Conservation (phyloP, 2,329 filamentous ascomycete species). For the Neoscytalidium dimidiatum region DNA sequence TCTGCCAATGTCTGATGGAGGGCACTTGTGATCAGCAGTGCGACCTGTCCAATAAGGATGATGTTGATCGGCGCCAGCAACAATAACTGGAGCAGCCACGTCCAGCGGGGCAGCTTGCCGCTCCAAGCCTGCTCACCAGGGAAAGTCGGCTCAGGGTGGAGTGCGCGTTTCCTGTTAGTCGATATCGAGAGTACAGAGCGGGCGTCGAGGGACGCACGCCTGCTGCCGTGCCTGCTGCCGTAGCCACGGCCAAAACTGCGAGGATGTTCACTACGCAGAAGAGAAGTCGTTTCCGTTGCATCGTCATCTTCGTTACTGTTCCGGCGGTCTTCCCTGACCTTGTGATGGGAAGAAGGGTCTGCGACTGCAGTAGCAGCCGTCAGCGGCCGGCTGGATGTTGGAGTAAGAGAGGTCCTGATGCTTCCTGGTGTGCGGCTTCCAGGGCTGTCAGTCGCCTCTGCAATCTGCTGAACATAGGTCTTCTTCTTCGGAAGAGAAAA, state of each 20-base stretch:
- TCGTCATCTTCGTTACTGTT: slow-evolving; percentile 35
- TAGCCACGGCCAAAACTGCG: slow-evolving; percentile 52
- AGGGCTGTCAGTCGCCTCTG: slow-evolving; percentile 21
- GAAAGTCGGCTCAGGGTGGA: slow-evolving; percentile 1
- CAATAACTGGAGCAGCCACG: slow-evolving; percentile 86
- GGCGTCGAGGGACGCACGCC: slow-evolving; percentile 41
- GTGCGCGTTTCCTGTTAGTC: not conserved
- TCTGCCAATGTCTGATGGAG: slow-evolving; percentile 82
- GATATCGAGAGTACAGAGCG: slow-evolving; percentile 19
- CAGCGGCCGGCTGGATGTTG: slow-evolving; percentile 36
- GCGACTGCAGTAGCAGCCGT: slow-evolving; percentile 33
- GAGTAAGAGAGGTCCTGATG: slow-evolving; percentile 30
- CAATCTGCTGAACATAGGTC: slow-evolving; percentile 64
- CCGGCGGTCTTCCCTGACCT: slow-evolving; percentile 10
- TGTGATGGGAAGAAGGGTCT: slow-evolving; percentile 25
- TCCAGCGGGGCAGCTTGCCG: slow-evolving; percentile 73
- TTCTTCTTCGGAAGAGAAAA: slow-evolving; percentile 71
- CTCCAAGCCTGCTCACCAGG: slow-evolving; percentile 80
- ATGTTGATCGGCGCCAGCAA: slow-evolving; percentile 76
- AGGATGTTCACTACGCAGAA: slow-evolving; percentile 51
- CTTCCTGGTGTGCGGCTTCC: slow-evolving; percentile 20
- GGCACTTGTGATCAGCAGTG: slow-evolving; percentile 69
- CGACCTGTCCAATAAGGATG: slow-evolving; percentile 75
- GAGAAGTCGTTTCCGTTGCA: slow-evolving; percentile 58
- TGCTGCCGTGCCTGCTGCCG: slow-evolving; percentile 45